phyloP scores from a whole-genome alignment of 2,329 filamentous ascomycete species.

The Ceratocystis harringtonii region DNA sequence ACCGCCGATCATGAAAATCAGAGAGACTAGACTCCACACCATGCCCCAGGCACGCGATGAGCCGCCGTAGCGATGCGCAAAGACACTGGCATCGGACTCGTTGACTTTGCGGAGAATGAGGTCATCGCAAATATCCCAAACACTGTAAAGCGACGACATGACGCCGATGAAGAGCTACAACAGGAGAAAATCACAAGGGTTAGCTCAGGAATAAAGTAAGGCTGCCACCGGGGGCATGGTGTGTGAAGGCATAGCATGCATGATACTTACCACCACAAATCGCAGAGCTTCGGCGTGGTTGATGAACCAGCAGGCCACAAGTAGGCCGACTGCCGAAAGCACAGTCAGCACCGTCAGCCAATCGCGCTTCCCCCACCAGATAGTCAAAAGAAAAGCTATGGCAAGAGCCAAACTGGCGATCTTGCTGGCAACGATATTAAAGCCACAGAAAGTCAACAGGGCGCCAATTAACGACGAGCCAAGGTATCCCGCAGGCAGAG shows the following conservation, averaged over 20 bases:
- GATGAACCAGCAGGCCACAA: slow-evolving; percentile 69
- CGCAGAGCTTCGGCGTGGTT: slow-evolving; percentile 56
- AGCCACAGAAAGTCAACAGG: slow-evolving; percentile 63
- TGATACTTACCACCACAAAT: slow-evolving; percentile 46
- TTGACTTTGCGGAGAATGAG: slow-evolving; percentile 69
- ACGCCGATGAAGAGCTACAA: slow-evolving; percentile 59
- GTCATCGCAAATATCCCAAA: slow-evolving; percentile 78
- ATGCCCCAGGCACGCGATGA: slow-evolving; percentile 71
- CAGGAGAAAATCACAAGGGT: neutral
- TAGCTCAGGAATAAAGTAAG: neutral
- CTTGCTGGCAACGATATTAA: slow-evolving; percentile 68
- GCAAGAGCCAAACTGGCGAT: slow-evolving; percentile 59
- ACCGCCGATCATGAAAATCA: slow-evolving; percentile 54
- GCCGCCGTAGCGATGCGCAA: slow-evolving; percentile 62
- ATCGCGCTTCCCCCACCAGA: slow-evolving; percentile 69
- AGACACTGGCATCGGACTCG: slow-evolving; percentile 63
- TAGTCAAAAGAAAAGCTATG: slow-evolving; percentile 59
- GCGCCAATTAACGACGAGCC: slow-evolving; percentile 65
- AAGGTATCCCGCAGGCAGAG: slow-evolving; percentile 62
- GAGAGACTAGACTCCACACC: slow-evolving; percentile 59
- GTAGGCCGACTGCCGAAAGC: slow-evolving; percentile 51
- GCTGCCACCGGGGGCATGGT: too few species aligned
- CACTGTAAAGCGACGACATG: slow-evolving; percentile 66
- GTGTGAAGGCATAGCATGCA: neutral
- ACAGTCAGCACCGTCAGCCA: slow-evolving; percentile 64